These are phyloP conservation scores for Coemansia sp. DNA, from an alignment of 192 early-diverging fungal genomes.

Conservation along the genomic window DNA sequence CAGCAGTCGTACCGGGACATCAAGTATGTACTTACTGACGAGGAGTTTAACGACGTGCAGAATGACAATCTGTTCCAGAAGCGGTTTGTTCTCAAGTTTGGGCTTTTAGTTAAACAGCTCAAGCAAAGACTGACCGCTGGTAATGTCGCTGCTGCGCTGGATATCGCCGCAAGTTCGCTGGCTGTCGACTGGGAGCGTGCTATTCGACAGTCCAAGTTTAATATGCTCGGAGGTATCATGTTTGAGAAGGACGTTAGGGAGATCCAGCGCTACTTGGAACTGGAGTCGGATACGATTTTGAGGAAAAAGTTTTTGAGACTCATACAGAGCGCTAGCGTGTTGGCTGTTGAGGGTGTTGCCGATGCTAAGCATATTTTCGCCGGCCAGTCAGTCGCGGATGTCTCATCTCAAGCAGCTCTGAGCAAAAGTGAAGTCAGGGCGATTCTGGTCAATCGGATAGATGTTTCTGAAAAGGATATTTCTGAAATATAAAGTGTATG, in stretches of 20 bases:
- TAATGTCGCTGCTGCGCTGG: slow-evolving; percentile 72
- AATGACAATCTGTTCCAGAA: slow-evolving; percentile 81
- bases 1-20: slow-evolving; percentile 82
- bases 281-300: slow-evolving; percentile 60
- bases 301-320: slow-evolving; percentile 81
- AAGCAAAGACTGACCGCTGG: slow-evolving; percentile 63
- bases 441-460: slow-evolving; percentile 44
- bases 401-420: slow-evolving; percentile 3
- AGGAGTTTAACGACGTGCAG: slow-evolving; percentile 86
- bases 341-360: slow-evolving; percentile 74
- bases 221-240: slow-evolving; percentile 86
- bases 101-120: slow-evolving; percentile 40
- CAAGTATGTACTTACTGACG: slow-evolving; percentile 88
- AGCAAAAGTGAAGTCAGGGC: slow-evolving; percentile 24
- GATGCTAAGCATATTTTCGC: slow-evolving; percentile 18
- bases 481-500: background rate
- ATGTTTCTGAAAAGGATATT: slow-evolving; percentile 32
- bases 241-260: slow-evolving; percentile 92
- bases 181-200: slow-evolving; percentile 85
- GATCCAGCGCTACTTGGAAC: slow-evolving; percentile 67
- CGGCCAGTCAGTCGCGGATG: slow-evolving; percentile 17
- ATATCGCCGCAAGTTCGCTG: slow-evolving; percentile 67
- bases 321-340: slow-evolving; percentile 78
- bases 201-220: slow-evolving; percentile 84
- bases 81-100: slow-evolving; percentile 75